Conservation (phyloP, 1,284 basidiomycete genomes). For the Dichomitus squalens region DNA sequence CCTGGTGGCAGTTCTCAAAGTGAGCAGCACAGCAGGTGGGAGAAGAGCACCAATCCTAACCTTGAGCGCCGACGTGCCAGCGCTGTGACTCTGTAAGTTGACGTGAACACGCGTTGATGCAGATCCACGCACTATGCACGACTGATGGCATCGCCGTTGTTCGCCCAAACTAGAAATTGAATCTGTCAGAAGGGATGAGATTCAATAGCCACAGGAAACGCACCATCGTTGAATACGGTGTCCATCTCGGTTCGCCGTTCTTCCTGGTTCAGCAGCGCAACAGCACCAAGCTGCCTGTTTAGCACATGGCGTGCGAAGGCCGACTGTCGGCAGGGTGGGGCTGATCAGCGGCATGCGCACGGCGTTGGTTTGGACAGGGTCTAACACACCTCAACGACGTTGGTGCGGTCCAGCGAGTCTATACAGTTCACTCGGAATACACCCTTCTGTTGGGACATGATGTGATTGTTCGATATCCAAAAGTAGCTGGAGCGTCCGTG, state of each 20-base stretch:
- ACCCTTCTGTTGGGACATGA: constrained; percentile 82
- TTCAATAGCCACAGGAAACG: constrained; percentile 48
- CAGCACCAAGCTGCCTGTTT: constrained; percentile 78
- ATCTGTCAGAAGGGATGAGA: not conserved
- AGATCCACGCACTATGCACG: constrained; percentile 73
- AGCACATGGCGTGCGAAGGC: constrained; percentile 88
- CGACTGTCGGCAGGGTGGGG: constrained; percentile 52
- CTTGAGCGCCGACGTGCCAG: constrained; percentile 92
- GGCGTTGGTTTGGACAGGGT: not conserved
- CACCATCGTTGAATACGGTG: constrained; percentile 85
- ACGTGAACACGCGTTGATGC: not conserved
- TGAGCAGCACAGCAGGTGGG: constrained; percentile 1
- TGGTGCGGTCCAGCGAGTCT: constrained; percentile 91
- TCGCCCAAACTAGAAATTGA: constrained; percentile 87
- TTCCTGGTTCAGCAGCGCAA: constrained; percentile 65
- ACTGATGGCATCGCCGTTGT: constrained; percentile 90
- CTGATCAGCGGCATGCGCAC: constrained; percentile 2
- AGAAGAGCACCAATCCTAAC: constrained; percentile 38
- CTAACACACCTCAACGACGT: constrained; percentile 74
- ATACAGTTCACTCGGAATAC: constrained; percentile 91
- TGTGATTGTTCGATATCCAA: constrained; percentile 77
- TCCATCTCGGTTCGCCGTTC: constrained; percentile 64
- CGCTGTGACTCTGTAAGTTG: constrained; percentile 43
- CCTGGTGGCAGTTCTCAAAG: constrained; percentile 42
- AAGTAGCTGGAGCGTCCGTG: constrained; percentile 60